Evolutionary conservation across 495 filamentous ascomycete genomes (phyloP), one percentile per base, ranked within the genome.

Genomic region (Penicillium subrubescens): DNA sequence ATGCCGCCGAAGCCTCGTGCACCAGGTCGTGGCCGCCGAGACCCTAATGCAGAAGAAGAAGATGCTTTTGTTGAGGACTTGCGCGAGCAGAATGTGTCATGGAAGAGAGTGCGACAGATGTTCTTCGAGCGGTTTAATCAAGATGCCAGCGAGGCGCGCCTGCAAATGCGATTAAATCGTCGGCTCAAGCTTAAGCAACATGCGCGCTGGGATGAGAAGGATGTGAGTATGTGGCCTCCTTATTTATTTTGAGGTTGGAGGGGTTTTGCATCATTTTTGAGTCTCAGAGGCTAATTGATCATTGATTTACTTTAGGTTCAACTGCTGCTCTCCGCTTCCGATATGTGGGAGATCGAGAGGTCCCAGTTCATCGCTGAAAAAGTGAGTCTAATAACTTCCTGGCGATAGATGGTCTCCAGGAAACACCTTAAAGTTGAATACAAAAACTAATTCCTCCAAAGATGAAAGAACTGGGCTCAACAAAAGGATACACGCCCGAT

Each of bases 101-200:
- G 89, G 89, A 92, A 89, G 67, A 81, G 83, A 66, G 88, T 92
- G 59, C 86, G 88, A 2, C 78, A 82, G 23, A 83, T 84, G 65
- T 92, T 90, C 73, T 82, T 83, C 27, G 84, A 85, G 37, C 83
- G 81, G 29, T 84, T 86, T 65, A 81, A 88, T 52, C 89, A 89
- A 61, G 84, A 85, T 65, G 88, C 86, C 58, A 80, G 89, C 48
- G 88, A 91, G 58, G 87, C 90, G 4, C 84, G 89, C 5, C 75
- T 92, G 52, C 89, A 92, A 75, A 92, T 92, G 89, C 84, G 90
- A 17, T 85, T 88, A 70, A 84, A 88, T 63, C 81, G 89, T 27
- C 79, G 90, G 43, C 83, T 87, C 46, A 88, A 89, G 71, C 31
- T 33, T 0, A 83, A 87, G 57, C 72, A 75, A 25, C 76, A 86